phyloP scores from a whole-genome alignment of 2,329 filamentous ascomycete species.

The Monosporascus sp. region DNA sequence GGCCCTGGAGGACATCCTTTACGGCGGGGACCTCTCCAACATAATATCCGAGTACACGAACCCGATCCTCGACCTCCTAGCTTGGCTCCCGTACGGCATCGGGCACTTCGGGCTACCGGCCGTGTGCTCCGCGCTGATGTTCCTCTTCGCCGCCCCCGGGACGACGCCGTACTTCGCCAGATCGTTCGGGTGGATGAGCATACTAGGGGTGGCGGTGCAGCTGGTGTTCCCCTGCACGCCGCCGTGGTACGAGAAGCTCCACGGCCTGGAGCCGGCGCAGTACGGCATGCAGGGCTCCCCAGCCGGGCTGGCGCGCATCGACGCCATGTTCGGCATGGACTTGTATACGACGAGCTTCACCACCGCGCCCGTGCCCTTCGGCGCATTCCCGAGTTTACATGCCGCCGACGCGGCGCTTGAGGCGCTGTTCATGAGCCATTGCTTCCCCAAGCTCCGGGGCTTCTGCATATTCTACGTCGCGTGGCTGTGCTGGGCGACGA shows the following conservation, averaged over 20 bases:
- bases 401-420: constrained; percentile 84
- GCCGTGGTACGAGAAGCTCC: constrained; percentile 94
- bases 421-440: constrained; percentile 86
- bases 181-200: constrained; percentile 88
- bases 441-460: constrained; percentile 77
- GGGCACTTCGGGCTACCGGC: constrained; percentile 85
- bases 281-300: constrained; percentile 89
- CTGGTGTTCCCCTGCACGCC: constrained; percentile 89
- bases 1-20: constrained; percentile 91
- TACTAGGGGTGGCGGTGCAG: constrained; percentile 82
- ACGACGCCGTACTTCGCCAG: constrained; percentile 80
- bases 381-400: constrained; percentile 90
- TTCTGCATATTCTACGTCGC: constrained; percentile 78
- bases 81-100: constrained; percentile 90
- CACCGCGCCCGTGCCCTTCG: constrained; percentile 85
- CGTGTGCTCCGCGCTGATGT: constrained; percentile 72
- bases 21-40: constrained; percentile 92
- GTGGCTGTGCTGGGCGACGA: constrained; percentile 98
- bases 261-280: constrained; percentile 84
- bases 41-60: constrained; percentile 88
- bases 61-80: constrained; percentile 76
- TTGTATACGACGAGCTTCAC: constrained; percentile 91
- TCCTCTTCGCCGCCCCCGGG: constrained; percentile 82
- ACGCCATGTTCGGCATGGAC: constrained; percentile 84
- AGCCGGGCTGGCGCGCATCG: constrained; percentile 82